Base-by-base conservation (phyloP, 129 eudicot genomes). In the Calendula officinalis region DNA sequence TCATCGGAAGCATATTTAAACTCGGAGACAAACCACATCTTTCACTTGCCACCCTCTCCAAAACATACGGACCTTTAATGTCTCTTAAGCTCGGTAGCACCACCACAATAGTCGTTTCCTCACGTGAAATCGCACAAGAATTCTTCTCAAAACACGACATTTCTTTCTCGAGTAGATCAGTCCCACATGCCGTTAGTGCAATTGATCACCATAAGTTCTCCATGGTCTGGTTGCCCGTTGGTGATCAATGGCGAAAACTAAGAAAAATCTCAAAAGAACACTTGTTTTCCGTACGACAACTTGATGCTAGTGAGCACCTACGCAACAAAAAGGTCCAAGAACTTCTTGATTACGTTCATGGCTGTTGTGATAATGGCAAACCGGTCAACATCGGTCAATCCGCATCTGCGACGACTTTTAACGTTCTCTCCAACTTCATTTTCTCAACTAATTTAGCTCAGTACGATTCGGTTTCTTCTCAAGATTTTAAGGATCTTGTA, bases 321-420 rank as follows among this genome's bases (percentile, higher is more conserved):
- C 48, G 70, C 2, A 36, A 16, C 16, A n/a, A 65, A 15, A 53
- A 48, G 50, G 48, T 67, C 2, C 41, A 12, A 11, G 38, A 67
- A 33, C 73, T 67, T 32, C 44, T 67, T 27, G 64, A 67, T 45
- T 15, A 67, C 15, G 55, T 57, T 51, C 48, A 42, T 0, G 11
- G 30, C 2, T 73, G 85, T 66, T 37, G 65, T 11, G 16, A 16
- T 22, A 51, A 13, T 5, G 62, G 77, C 6, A 35, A 40, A 22
- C 61, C 62, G 0, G 68, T 83, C 32, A 73, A 72, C 37, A 52
- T 83, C 1, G 73, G 82, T 1, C 41, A 10, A 56, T 40, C 13
- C 4, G 42, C 38, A 10, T 56, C 34, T 36, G 34, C 61, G 1
- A 11, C 61, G 8, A n/a, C 9, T 10, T 8, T 56, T 33, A 56